Conservation (phyloP, 352 stramenopile species). For the Phytophthora sp. region DNA sequence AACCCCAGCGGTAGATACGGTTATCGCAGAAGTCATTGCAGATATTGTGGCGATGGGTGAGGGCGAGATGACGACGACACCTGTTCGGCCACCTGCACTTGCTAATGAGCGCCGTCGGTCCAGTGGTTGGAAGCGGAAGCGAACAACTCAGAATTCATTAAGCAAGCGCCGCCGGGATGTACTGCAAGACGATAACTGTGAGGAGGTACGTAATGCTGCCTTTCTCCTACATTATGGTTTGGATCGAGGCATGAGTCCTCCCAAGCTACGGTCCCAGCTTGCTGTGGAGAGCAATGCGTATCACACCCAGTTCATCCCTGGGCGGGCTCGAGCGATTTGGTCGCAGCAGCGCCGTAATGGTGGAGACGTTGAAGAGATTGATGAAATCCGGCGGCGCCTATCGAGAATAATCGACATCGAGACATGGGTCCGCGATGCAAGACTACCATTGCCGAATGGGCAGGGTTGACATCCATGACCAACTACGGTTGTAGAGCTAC, state of each 20-base stretch:
- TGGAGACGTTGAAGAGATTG: not conserved
- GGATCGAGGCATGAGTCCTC: not conserved
- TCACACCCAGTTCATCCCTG: not conserved
- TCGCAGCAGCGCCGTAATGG: conserved; percentile 1
- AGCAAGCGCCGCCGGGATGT: conserved; percentile 2
- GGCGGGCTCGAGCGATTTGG: not conserved
- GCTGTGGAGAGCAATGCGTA: conserved; percentile 7
- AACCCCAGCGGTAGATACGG: not conserved
- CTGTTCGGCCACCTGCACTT: not conserved
- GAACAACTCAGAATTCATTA: not conserved
- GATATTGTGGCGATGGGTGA: not conserved
- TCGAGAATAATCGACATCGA: too few species aligned
- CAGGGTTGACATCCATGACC: conserved; percentile 22
- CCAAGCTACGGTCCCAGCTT: conserved; percentile 11
- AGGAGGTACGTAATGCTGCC: not conserved
- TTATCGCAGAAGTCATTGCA: not conserved
- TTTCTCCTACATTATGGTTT: not conserved
- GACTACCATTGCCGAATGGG: conserved; percentile 20
- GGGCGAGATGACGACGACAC: not conserved
- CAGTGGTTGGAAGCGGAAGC: not conserved
- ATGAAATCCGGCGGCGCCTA: not conserved
- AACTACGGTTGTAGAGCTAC: conserved; percentile 14
- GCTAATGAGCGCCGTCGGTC: not conserved
- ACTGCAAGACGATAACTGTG: not conserved
- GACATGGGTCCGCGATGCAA: conserved; percentile 5